These are phyloP conservation scores for Filobasidium uniguttulatum DNA, from an alignment of 1,284 basidiomycete species.

Conservation along the genomic window DNA sequence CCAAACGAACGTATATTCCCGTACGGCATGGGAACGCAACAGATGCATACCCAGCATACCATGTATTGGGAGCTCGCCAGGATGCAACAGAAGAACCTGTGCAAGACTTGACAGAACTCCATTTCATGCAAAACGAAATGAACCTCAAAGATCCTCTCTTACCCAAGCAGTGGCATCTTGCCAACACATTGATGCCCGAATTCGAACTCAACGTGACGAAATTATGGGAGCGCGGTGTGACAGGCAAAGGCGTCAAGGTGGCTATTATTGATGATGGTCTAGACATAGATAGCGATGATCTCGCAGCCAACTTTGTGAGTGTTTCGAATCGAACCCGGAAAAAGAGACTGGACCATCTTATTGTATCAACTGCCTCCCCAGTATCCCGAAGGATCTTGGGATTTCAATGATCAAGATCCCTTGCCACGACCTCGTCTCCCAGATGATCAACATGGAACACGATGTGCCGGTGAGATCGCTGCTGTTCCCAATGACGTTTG, in stretches of 20 bases:
- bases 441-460: slow-evolving; percentile 94
- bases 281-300: slow-evolving; percentile 76
- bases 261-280: slow-evolving; percentile 93
- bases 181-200: slow-evolving; percentile 35
- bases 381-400: slow-evolving; percentile 82
- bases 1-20: slow-evolving; percentile 40
- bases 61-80: slow-evolving; percentile 19
- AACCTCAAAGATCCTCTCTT: slow-evolving; percentile 79
- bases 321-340: not conserved
- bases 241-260: slow-evolving; percentile 72
- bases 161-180: slow-evolving; percentile 72
- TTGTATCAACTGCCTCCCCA: slow-evolving; percentile 27
- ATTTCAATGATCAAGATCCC: slow-evolving; percentile 87
- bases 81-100: not conserved
- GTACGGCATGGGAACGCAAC: too few species aligned
- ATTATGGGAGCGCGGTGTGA: slow-evolving; percentile 59
- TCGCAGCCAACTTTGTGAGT: slow-evolving; percentile 82
- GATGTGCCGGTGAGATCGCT: slow-evolving; percentile 96
- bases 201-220: slow-evolving; percentile 43
- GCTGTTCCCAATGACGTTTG: slow-evolving; percentile 91
- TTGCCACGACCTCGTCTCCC: slow-evolving; percentile 74
- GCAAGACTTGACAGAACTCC: slow-evolving; percentile 44
- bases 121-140: slow-evolving; percentile 38
- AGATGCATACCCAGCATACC: slow-evolving; percentile 47
- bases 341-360: not conserved